Evolutionary conservation across 1,139 yeast genomes (phyloP).

Genomic region (Hyphopichia khmerensis): DNA sequence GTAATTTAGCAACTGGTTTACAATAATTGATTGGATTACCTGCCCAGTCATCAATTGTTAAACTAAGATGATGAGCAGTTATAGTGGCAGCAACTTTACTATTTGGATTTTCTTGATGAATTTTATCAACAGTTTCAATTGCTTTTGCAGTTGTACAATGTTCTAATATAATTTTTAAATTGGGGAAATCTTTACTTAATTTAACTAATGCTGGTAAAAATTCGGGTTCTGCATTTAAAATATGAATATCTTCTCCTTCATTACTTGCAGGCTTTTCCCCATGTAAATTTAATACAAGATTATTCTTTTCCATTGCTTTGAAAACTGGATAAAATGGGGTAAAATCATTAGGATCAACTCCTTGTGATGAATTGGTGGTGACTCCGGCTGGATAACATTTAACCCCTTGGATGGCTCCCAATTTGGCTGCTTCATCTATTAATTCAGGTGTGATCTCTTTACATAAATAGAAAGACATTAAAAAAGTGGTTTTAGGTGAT

Average conservation of each 20-base stretch:
- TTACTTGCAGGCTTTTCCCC: constrained; percentile 92
- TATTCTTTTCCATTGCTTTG: constrained; percentile 77
- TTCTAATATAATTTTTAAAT: constrained; percentile 81
- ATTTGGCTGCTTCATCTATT: constrained; percentile 72
- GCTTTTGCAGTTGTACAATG: constrained; percentile 95
- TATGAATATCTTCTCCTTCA: constrained; percentile 62
- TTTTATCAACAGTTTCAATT: constrained; percentile 65
- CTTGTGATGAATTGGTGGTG: constrained; percentile 91
- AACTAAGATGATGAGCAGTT: constrained; percentile 89
- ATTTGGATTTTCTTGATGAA: constrained; percentile 53
- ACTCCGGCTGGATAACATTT: constrained; percentile 99
- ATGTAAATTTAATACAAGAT: constrained; percentile 80
- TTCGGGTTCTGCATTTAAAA: constrained; percentile 88
- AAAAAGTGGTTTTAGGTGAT: constrained; percentile 80
- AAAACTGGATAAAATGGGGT: constrained; percentile 84
- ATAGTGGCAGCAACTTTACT: constrained; percentile 83
- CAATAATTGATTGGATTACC: constrained; percentile 94
- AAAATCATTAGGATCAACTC: constrained; percentile 92
- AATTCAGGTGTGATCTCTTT: constrained; percentile 82
- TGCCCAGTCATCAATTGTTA: constrained; percentile 95
- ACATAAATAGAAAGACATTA: constrained; percentile 86
- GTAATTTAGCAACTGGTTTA: constrained; percentile 96
- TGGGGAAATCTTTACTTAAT: constrained; percentile 81
- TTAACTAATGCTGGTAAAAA: constrained; percentile 88
- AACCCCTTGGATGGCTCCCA: constrained; percentile 74